Evolutionary conservation across 2,329 filamentous ascomycete species (phyloP).

Genomic region (Calonectria naviculata): DNA sequence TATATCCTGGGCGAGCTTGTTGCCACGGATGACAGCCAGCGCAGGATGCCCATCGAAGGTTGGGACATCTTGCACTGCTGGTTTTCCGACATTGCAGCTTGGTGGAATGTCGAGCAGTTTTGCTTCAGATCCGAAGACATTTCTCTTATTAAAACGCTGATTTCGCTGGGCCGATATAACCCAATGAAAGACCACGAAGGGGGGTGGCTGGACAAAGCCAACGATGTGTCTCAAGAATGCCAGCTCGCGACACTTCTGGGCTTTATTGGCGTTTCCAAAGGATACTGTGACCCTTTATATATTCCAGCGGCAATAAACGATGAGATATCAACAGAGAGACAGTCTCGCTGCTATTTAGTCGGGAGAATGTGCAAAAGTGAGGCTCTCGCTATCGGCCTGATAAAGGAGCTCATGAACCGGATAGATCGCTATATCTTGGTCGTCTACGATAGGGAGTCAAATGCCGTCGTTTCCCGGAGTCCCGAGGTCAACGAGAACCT

Average conservation of each 20-base stretch:
- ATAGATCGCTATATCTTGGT: not conserved
- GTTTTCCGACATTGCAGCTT: not conserved
- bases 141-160: not conserved
- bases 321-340: not conserved
- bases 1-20: not conserved
- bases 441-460: not conserved
- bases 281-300: rapidly evolving
- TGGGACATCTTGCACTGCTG: not conserved
- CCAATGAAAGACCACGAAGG: not conserved
- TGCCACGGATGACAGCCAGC: not conserved
- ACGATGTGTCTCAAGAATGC: not conserved
- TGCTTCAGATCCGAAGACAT: not conserved
- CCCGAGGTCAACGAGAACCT: not conserved
- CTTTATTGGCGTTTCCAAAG: not conserved
- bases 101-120: not conserved
- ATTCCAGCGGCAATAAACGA: not conserved
- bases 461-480: not conserved
- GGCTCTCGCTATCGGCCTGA: not conserved
- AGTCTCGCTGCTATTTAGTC: not conserved
- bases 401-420: not conserved
- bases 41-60: not conserved
- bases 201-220: not conserved
- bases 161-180: not conserved
- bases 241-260: not conserved
- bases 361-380: not conserved